These are phyloP conservation scores for Halenospora varia DNA, from an alignment of 495 filamentous ascomycete genomes.

Conservation along the genomic window DNA sequence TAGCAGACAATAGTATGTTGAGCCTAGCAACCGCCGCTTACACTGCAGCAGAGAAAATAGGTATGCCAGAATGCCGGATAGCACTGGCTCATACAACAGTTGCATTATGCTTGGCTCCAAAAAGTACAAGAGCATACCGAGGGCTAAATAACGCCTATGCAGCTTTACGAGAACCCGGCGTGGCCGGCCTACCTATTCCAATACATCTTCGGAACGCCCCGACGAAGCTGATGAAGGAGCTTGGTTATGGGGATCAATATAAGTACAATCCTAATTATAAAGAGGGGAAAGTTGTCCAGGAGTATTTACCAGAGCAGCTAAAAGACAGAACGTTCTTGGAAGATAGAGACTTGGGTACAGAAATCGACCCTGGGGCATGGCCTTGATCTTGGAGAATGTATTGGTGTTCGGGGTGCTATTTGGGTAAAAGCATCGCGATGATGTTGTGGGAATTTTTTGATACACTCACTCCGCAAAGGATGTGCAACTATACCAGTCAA, in stretches of 20 bases:
- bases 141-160: slow-evolving; percentile 74
- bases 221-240: slow-evolving; percentile 86
- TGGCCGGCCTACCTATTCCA: slow-evolving; percentile 76
- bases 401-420: neutral
- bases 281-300: slow-evolving; percentile 81
- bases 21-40: slow-evolving; percentile 80
- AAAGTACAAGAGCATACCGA: slow-evolving; percentile 82
- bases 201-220: slow-evolving; percentile 89
- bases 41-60: slow-evolving; percentile 81
- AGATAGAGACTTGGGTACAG: slow-evolving; percentile 72
- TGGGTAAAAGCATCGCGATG: no score
- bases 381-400: neutral
- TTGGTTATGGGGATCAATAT: slow-evolving; percentile 86
- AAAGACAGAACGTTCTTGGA: slow-evolving; percentile 71
- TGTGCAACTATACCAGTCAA: no score
- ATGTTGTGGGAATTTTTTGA: no score
- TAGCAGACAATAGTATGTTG: slow-evolving; percentile 85
- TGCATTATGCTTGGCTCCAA: slow-evolving; percentile 75
- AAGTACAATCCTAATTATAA: slow-evolving; percentile 93
- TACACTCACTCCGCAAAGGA: no score
- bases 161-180: slow-evolving; percentile 69
- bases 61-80: slow-evolving; percentile 92
- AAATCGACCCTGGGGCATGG: slow-evolving; percentile 56
- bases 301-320: slow-evolving; percentile 79
- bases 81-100: slow-evolving; percentile 84